These are phyloP conservation scores for Phoma sp. DNA, from an alignment of 2,329 filamentous ascomycete species.

Conservation along the genomic window DNA sequence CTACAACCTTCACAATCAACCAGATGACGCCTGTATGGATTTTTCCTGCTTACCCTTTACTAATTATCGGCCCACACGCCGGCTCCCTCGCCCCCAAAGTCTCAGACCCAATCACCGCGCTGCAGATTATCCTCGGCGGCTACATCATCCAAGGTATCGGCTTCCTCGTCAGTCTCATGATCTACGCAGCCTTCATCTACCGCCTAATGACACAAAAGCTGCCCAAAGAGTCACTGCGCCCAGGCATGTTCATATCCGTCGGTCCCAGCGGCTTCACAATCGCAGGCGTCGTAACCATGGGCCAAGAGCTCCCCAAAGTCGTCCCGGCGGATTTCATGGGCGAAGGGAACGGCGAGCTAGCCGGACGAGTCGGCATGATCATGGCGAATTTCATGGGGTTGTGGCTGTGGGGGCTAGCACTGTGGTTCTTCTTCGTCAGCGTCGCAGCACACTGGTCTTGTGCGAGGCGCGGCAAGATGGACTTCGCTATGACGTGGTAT, in stretches of 20 bases:
- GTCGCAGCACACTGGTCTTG: slow-evolving; percentile 78
- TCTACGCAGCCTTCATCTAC: slow-evolving; percentile 84
- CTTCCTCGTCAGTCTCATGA: slow-evolving; percentile 74
- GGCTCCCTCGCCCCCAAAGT: slow-evolving; percentile 62
- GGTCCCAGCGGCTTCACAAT: slow-evolving; percentile 77
- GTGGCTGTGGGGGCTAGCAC: slow-evolving; percentile 82
- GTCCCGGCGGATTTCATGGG: slow-evolving; percentile 65
- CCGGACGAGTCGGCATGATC: slow-evolving; percentile 63
- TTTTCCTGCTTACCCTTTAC: slow-evolving; percentile 71
- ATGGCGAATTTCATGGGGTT: slow-evolving; percentile 70
- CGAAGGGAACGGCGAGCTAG: slow-evolving; percentile 57
- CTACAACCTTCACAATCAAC: slow-evolving; percentile 74
- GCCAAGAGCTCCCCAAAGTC: slow-evolving; percentile 56
- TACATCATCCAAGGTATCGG: slow-evolving; percentile 70
- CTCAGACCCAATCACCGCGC: slow-evolving; percentile 48
- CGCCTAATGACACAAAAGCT: slow-evolving; percentile 88
- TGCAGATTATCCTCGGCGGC: slow-evolving; percentile 66
- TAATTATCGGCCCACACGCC: slow-evolving; percentile 78
- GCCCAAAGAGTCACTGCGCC: slow-evolving; percentile 75
- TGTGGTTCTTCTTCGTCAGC: slow-evolving; percentile 85
- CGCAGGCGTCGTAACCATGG: slow-evolving; percentile 67
- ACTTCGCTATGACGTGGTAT: slow-evolving; percentile 87
- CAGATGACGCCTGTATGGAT: slow-evolving; percentile 71
- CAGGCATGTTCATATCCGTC: slow-evolving; percentile 86
- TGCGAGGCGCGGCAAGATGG: slow-evolving; percentile 66